Conservation (phyloP, 2,329 filamentous ascomycete genomes). For the Fusarium sp. region DNA sequence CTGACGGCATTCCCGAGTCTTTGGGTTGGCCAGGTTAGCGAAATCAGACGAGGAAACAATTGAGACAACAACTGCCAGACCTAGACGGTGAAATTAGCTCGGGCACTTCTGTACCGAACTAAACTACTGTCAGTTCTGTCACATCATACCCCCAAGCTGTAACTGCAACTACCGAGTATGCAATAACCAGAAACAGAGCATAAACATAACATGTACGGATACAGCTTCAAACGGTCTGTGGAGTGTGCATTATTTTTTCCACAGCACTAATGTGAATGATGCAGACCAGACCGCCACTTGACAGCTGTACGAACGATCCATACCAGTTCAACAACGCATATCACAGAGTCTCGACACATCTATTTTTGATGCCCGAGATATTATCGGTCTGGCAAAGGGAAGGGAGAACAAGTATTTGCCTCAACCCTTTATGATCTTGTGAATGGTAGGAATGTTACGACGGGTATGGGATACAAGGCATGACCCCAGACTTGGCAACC, state of each 20-base stretch:
- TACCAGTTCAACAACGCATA: slow-evolving; percentile 32
- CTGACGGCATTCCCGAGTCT: neutral
- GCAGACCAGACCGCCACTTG: slow-evolving; percentile 48
- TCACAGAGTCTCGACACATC: slow-evolving; percentile 29
- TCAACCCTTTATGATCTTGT: neutral
- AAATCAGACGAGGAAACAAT: slow-evolving; percentile 29
- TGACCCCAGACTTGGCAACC: slow-evolving; percentile 26
- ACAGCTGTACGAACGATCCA: slow-evolving; percentile 39
- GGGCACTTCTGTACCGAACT: slow-evolving; percentile 9
- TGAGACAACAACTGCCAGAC: slow-evolving; percentile 29
- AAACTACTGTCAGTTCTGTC: neutral
- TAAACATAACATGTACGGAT: neutral
- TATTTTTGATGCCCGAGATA: neutral
- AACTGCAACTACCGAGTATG: slow-evolving; percentile 4
- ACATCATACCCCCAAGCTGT: neutral
- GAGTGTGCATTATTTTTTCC: slow-evolving; percentile 22
- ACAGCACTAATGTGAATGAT: slow-evolving; percentile 37
- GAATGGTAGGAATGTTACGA: neutral
- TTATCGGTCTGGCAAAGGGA: neutral
- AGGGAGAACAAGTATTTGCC: neutral
- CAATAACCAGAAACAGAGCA: slow-evolving; percentile 25
- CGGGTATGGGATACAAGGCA: slow-evolving; percentile 13
- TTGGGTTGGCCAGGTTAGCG: neutral
- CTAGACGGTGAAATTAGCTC: slow-evolving; percentile 15
- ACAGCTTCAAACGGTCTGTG: slow-evolving; percentile 9